phyloP scores from a whole-genome alignment of 352 stramenopile species.

The Pythium rhizo-oryzae region DNA sequence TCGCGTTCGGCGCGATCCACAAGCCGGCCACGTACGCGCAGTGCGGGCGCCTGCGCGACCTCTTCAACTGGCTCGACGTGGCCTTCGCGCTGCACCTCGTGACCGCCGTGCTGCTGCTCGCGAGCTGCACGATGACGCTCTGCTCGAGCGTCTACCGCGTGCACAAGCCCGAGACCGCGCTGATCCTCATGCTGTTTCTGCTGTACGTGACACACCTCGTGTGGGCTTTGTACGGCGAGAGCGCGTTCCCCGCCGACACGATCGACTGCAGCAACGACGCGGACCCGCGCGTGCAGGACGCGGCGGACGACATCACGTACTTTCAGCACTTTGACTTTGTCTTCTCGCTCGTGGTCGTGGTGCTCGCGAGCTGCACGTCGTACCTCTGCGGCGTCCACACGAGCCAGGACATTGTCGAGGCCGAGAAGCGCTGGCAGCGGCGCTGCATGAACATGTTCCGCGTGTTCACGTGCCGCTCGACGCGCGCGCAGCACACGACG shows the following conservation, averaged over 20 bases:
- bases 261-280: slow-evolving; percentile 52
- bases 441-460: slow-evolving; percentile 66
- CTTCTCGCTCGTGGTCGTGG: slow-evolving; percentile 48
- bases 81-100: slow-evolving; percentile 58
- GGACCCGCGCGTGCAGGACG: slow-evolving; percentile 50
- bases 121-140: slow-evolving; percentile 49
- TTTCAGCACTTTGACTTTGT: slow-evolving; percentile 79
- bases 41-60: slow-evolving; percentile 47
- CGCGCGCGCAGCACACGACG: slow-evolving; percentile 33
- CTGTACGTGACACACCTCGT: slow-evolving; percentile 55
- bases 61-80: slow-evolving; percentile 61
- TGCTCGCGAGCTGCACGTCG: slow-evolving; percentile 46
- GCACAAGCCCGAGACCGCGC: slow-evolving; percentile 45
- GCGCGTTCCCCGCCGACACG: slow-evolving; percentile 51
- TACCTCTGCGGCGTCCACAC: slow-evolving; percentile 76
- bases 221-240: slow-evolving; percentile 66
- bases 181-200: slow-evolving; percentile 65
- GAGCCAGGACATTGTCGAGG: slow-evolving; percentile 49
- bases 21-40: slow-evolving; percentile 39
- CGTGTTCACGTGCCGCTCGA: slow-evolving; percentile 52
- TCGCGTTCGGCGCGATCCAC: slow-evolving; percentile 50
- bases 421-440: slow-evolving; percentile 66
- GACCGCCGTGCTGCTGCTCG: slow-evolving; percentile 41
- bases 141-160: slow-evolving; percentile 60
- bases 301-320: slow-evolving; percentile 55